Conservation (phyloP, 2,329 filamentous ascomycete species). For the Claviceps monticola region DNA sequence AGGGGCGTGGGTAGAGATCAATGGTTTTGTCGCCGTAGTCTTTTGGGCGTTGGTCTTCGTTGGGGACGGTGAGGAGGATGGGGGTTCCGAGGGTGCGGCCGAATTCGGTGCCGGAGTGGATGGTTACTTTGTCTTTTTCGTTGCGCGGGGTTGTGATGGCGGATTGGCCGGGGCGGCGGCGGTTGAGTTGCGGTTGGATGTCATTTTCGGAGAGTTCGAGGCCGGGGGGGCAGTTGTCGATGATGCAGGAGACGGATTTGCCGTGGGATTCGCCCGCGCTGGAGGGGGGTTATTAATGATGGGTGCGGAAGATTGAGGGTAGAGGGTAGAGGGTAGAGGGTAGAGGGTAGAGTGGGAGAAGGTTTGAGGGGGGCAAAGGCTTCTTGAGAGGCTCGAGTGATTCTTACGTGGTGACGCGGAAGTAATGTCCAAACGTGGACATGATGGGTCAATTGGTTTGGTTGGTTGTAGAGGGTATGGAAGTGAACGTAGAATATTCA, state of each 20-base stretch:
- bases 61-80: constrained; percentile 74
- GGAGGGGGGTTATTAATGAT: background rate
- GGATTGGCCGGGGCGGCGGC: constrained; percentile 77
- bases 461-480: background rate
- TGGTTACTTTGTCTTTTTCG: constrained; percentile 83
- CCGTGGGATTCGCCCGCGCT: constrained; percentile 61
- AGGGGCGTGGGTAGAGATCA: constrained; percentile 80
- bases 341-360: background rate
- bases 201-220: constrained; percentile 73
- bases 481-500: background rate
- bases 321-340: background rate
- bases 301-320: background rate
- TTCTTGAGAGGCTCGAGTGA: background rate
- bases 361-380: background rate
- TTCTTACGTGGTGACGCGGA: constrained; percentile 64
- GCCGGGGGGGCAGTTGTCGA: constrained; percentile 82
- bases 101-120: constrained; percentile 85
- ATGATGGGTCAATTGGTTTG: constrained; percentile 28
- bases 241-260: constrained; percentile 83
- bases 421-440: constrained; percentile 79
- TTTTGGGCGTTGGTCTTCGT: constrained; percentile 83
- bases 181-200: constrained; percentile 90
- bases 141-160: constrained; percentile 83
- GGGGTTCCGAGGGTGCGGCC: constrained; percentile 84
- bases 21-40: constrained; percentile 87